These are phyloP conservation scores for Talaromyces sp. DNA, from an alignment of 2,329 filamentous ascomycete genomes.

Conservation along the genomic window DNA sequence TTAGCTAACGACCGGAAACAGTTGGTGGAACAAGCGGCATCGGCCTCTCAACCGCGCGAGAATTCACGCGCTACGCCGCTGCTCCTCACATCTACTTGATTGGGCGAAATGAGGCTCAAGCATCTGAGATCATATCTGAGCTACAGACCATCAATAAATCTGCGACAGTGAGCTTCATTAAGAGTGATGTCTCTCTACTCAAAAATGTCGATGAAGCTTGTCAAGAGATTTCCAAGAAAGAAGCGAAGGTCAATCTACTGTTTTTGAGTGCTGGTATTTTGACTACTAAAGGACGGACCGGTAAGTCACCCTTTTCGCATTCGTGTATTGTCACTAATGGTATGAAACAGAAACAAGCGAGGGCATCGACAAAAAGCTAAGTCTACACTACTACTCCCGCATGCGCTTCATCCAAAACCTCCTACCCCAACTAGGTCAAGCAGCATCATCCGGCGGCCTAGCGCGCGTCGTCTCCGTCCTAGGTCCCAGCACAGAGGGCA, in stretches of 20 bases:
- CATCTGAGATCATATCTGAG: constrained; percentile 43
- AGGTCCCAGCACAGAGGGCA: constrained; percentile 52
- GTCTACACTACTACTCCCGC: constrained; percentile 35
- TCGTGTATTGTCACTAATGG: not conserved
- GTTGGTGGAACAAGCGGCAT: constrained; percentile 58
- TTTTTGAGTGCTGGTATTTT: constrained; percentile 31
- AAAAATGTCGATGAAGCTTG: constrained; percentile 53
- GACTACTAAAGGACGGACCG: constrained; percentile 21
- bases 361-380: constrained; percentile 33
- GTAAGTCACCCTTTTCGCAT: constrained; percentile 17
- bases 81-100: constrained; percentile 54
- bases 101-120: constrained; percentile 43
- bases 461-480: constrained; percentile 57
- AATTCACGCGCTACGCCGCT: constrained; percentile 44
- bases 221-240: constrained; percentile 42
- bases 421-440: constrained; percentile 30
- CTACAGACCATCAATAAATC: constrained; percentile 45
- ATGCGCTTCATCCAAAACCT: constrained; percentile 37
- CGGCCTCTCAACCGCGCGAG: constrained; percentile 50
- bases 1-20: not conserved
- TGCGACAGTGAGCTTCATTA: constrained; percentile 51
- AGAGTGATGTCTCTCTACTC: constrained; percentile 51
- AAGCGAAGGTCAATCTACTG: constrained; percentile 31
- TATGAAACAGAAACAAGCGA: constrained; percentile 31
- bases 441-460: constrained; percentile 34